Evolutionary conservation across 345 rosid genomes (phyloP), one percentile per base, ranked within the genome.

Genomic region (Boechera retrofracta): DNA sequence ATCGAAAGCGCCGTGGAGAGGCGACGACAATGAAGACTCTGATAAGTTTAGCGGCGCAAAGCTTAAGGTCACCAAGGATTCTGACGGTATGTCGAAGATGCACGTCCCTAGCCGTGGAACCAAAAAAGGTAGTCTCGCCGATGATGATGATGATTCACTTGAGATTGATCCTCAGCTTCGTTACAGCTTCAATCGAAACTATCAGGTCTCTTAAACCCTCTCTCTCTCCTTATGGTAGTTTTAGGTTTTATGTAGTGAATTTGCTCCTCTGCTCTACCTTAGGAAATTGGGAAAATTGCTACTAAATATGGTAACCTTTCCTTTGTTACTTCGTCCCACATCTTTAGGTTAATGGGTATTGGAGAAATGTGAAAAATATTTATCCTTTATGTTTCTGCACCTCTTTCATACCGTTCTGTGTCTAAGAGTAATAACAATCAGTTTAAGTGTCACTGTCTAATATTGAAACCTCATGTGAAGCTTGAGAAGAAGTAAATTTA

Each of bases 111-210:
- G 88, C 44, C 77, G 81, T 1, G 57, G 45, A 56, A 70, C 85
- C 67, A 59, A 69, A 28, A 70, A 77, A 2, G 73, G 73, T 18
- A 65, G 67, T 33, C 82, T 81, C 10, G 67, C 55, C 3, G 67
- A 62, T 41, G 78, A 81, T 8, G 90, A 83, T 5, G 91, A 87
- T 1, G 91, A 84, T 16, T 69, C 75, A 53, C 86, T 90, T 18
- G 89, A 86, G n/a, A 87, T 94, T 13, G 97, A 94, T 82, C 97
- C 98, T 29, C 87, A 90, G 83, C 98, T 94, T 63, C 98, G 98
- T 2, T 94, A 92, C 87, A 94, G 98, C 86, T 94, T 92, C 86
- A 88, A 94, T 72, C 97, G 98, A 31, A 92, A 94, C 83, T 87
- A 67, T 67, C 87, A 86, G 98, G 97, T 90, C 13, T 49, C 44